Evolutionary conservation across 768 basidiomycete genomes (phyloP).

Genomic region (Pleurotus cornucopiae): DNA sequence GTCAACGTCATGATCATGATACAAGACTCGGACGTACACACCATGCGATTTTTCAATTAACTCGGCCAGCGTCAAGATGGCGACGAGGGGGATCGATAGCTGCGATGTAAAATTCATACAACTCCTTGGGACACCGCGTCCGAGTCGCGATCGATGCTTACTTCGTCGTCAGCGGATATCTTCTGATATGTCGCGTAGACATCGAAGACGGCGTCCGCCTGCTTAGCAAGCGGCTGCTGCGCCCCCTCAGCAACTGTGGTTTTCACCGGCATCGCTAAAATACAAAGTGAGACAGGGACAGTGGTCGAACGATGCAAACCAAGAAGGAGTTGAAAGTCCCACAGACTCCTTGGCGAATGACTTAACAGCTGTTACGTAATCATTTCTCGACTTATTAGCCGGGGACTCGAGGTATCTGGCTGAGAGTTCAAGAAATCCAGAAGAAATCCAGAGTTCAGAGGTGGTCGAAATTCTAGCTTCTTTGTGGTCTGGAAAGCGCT

Average conservation of each 20-base stretch:
- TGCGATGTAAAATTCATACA: conserved; percentile 20
- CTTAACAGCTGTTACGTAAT: not conserved
- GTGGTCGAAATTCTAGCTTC: no score
- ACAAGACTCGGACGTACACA: conserved; percentile 23
- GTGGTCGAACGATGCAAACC: not conserved
- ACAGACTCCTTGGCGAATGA: not conserved
- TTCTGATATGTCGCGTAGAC: conserved; percentile 50
- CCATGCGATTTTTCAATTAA: conserved; percentile 78
- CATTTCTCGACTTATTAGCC: no score
- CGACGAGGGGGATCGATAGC: conserved; percentile 83
- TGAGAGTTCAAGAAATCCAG: no score
- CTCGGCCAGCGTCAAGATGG: conserved; percentile 81
- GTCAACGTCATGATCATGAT: conserved; percentile 5
- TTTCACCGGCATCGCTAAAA: not conserved
- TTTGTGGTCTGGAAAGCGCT: no score
- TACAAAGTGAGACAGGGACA: not conserved
- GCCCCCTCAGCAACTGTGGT: not conserved
- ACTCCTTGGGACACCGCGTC: not conserved
- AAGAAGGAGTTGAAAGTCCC: conserved; percentile 3
- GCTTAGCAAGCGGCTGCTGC: not conserved
- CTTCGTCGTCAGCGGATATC: conserved; percentile 63
- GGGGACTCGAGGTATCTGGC: no score
- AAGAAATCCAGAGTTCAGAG: no score
- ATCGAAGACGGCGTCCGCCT: conserved; percentile 24
- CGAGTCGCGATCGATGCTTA: conserved; percentile 24